A percentile compares a stretch with the other conserved stretches of the same genome.
phyloP scores from a whole-genome alignment of 2,329 filamentous ascomycete genomes.

The Aplosporella prunicola region DNA sequence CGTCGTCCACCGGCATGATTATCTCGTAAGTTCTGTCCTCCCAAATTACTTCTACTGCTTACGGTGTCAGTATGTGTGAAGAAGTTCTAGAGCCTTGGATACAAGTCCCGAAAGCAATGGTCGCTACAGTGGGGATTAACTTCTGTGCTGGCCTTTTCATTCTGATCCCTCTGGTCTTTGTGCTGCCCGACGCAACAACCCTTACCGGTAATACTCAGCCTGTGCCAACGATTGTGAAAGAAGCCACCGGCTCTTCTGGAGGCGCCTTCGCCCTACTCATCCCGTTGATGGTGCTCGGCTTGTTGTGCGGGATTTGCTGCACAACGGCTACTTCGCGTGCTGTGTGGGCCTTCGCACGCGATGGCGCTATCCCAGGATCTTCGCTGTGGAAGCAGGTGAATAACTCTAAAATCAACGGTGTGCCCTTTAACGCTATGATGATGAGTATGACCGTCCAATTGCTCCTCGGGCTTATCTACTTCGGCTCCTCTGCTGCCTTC shows the following conservation, averaged over 20 bases:
- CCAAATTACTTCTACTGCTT: neutral
- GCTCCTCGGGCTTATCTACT: slow-evolving; percentile 57
- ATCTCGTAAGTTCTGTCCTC: slow-evolving; percentile 50
- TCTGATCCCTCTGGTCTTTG: slow-evolving; percentile 59
- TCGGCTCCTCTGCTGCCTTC: slow-evolving; percentile 60
- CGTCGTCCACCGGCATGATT: slow-evolving; percentile 70
- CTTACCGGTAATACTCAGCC: slow-evolving; percentile 48
- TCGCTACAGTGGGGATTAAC: slow-evolving; percentile 57
- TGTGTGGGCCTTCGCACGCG: slow-evolving; percentile 61
- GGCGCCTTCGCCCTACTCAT: slow-evolving; percentile 54
- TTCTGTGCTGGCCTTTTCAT: slow-evolving; percentile 57
- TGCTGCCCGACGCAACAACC: slow-evolving; percentile 52
- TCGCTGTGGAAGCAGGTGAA: slow-evolving; percentile 53
- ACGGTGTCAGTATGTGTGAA: slow-evolving; percentile 55
- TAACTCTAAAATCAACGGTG: slow-evolving; percentile 35
- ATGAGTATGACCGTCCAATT: slow-evolving; percentile 58
- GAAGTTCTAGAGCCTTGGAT: slow-evolving; percentile 56
- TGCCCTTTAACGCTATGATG: slow-evolving; percentile 65
- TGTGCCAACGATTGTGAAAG: slow-evolving; percentile 54
- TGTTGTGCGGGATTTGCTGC: slow-evolving; percentile 61
- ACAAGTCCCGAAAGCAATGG: slow-evolving; percentile 66
- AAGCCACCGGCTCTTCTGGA: slow-evolving; percentile 50
- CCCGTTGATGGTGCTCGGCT: slow-evolving; percentile 55
- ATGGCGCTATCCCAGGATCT: slow-evolving; percentile 58
- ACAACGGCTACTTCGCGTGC: slow-evolving; percentile 59